A percentile compares a stretch with the other conserved stretches of the same genome.
Evolutionary conservation across 352 stramenopile genomes (phyloP).

Genomic region (Phytophthora cactorum): DNA sequence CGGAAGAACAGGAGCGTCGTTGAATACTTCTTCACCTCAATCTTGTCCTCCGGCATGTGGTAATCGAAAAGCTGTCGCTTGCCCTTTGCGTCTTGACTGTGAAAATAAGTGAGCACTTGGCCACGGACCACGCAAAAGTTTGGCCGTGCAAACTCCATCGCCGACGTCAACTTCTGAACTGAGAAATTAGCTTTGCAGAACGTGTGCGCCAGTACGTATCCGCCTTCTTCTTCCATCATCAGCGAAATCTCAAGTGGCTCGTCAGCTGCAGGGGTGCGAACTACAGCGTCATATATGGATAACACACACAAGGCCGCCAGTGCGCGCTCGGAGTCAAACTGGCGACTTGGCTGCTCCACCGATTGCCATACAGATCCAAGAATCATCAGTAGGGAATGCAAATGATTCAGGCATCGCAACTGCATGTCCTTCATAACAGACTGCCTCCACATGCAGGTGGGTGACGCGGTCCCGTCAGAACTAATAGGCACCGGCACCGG

Average conservation of each 20-base stretch:
- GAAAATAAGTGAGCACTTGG: slow-evolving; percentile 84
- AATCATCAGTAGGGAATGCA: slow-evolving; percentile 84
- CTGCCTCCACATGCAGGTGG: slow-evolving; percentile 76
- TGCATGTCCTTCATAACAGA: slow-evolving; percentile 81
- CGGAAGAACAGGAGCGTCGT: slow-evolving; percentile 89
- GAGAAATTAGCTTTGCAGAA: slow-evolving; percentile 90
- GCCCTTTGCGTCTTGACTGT: slow-evolving; percentile 54
- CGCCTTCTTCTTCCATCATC: slow-evolving; percentile 81
- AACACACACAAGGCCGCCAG: slow-evolving; percentile 81
- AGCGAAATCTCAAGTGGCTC: slow-evolving; percentile 79
- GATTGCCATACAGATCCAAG: slow-evolving; percentile 88
- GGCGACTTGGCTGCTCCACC: slow-evolving; percentile 85
- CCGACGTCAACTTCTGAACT: slow-evolving; percentile 70
- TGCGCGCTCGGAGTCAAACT: slow-evolving; percentile 87
- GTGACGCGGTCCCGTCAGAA: slow-evolving; percentile 21
- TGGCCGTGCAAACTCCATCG: slow-evolving; percentile 87
- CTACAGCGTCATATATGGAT: slow-evolving; percentile 81
- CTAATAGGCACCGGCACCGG: slow-evolving; percentile 60
- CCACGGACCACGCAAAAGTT: slow-evolving; percentile 78
- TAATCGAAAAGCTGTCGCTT: slow-evolving; percentile 86
- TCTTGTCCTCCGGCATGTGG: slow-evolving; percentile 90
- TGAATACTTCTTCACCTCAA: slow-evolving; percentile 90
- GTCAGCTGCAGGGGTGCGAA: slow-evolving; percentile 80
- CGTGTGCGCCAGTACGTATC: slow-evolving; percentile 82
- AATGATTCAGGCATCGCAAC: slow-evolving; percentile 73